Percentiles rank a stretch among this genome's conserved stretches.
phyloP scores from a whole-genome alignment of 2,329 filamentous ascomycete species.

The Cercospora sesami region DNA sequence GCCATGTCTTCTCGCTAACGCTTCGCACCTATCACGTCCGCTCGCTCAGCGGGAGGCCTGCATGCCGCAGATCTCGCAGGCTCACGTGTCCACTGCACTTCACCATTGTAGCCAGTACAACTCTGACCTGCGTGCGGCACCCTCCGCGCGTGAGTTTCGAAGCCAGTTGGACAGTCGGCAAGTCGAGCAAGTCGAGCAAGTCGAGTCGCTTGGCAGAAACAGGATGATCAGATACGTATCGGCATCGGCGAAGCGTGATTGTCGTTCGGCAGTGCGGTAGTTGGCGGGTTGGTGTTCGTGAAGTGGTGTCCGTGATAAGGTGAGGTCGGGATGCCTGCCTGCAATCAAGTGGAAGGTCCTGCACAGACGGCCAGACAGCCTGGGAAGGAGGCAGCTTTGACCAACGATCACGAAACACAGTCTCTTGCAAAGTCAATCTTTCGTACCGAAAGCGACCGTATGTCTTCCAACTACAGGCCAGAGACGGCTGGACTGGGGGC shows the following conservation, averaged over 20 bases:
- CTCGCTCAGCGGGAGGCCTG: neutral
- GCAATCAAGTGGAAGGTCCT: neutral
- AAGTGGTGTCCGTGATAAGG: neutral
- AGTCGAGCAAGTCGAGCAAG: neutral
- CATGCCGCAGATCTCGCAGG: conserved; percentile 4
- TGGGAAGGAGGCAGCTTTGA: no score
- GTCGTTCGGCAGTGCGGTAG: neutral
- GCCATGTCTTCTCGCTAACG: conserved; percentile 1
- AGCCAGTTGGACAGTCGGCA: neutral
- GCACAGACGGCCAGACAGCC: no score
- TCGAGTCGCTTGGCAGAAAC: neutral
- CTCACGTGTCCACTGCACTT: conserved; percentile 4
- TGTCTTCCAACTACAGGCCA: neutral
- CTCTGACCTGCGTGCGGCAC: neutral
- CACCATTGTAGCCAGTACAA: neutral
- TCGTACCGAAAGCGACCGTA: neutral
- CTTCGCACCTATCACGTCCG: neutral
- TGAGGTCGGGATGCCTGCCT: neutral
- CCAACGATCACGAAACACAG: no score
- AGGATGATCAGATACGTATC: neutral
- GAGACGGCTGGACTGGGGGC: neutral
- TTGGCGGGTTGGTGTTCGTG: neutral
- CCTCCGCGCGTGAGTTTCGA: neutral
- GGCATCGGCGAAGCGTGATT: neutral
- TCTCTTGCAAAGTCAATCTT: no score